These are phyloP conservation scores for Fusarium sp. DNA, from an alignment of 2,329 filamentous ascomycete genomes.

Conservation along the genomic window DNA sequence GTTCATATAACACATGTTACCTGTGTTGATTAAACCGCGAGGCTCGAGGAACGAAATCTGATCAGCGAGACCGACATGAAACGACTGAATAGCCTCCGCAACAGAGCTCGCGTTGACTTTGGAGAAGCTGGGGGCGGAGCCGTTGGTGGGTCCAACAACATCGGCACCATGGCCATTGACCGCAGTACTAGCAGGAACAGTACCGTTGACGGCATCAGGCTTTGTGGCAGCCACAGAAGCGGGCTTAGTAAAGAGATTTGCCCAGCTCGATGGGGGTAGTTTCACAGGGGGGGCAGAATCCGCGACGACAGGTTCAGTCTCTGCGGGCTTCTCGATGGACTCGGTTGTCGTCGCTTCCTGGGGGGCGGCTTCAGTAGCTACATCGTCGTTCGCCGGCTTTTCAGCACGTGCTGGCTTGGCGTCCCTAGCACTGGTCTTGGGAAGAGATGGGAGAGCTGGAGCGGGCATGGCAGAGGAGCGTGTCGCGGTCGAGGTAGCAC, in stretches of 20 bases:
- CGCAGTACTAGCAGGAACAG: conserved; percentile 20
- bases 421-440: conserved; percentile 51
- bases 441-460: conserved; percentile 58
- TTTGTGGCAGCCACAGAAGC: conserved; percentile 32
- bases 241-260: conserved; percentile 52
- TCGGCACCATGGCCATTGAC: conserved; percentile 42
- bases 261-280: conserved; percentile 52
- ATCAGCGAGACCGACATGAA: conserved; percentile 70
- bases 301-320: conserved; percentile 30
- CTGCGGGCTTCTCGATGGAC: conserved; percentile 40
- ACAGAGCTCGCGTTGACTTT: conserved; percentile 66
- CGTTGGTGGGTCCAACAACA: conserved; percentile 27
- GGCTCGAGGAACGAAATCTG: conserved; percentile 89
- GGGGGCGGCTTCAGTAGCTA: conserved; percentile 19
- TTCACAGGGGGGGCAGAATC: conserved; percentile 41
- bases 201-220: conserved; percentile 42
- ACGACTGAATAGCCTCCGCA: conserved; percentile 78
- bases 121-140: conserved; percentile 50
- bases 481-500: conserved; percentile 29
- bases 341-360: conserved; percentile 20
- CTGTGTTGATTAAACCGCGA: conserved; percentile 92
- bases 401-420: conserved; percentile 41
- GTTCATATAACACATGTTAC: conserved; percentile 99
- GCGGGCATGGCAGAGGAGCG: conserved; percentile 52
- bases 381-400: conserved; percentile 39